phyloP scores from a whole-genome alignment of 129 eudicot species.

The Erigeron canadensis region DNA sequence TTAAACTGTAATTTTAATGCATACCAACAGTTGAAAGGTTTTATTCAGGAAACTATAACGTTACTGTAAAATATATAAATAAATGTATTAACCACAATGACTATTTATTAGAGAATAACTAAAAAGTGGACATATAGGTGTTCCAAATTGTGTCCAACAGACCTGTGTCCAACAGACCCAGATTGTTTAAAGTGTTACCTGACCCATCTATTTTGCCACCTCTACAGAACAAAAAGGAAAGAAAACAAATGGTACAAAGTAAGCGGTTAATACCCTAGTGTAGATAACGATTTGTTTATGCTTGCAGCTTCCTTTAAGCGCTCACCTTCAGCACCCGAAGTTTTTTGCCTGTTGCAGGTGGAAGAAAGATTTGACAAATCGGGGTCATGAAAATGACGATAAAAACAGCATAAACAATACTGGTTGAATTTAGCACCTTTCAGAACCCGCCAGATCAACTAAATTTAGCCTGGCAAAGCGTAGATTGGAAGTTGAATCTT shows the following conservation, averaged over 20 bases:
- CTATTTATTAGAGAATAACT: too few relatives aligned
- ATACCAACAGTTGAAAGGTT: slow-evolving; percentile 7
- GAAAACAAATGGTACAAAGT: slow-evolving; percentile 3
- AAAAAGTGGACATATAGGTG: too few relatives aligned
- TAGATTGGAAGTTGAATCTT: slow-evolving; percentile 72
- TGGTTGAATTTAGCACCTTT: slow-evolving; percentile 52
- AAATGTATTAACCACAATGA: too few relatives aligned
- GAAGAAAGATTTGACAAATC: slow-evolving; percentile 9
- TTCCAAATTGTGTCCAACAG: too few relatives aligned
- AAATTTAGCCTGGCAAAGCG: slow-evolving; percentile 91
- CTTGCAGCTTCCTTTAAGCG: slow-evolving; percentile 94
- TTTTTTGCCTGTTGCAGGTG: slow-evolving; percentile 63
- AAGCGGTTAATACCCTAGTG: slow-evolving; percentile 64
- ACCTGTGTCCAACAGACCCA: not conserved
- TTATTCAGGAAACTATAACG: not conserved
- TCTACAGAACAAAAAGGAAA: not conserved
- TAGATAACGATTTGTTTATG: slow-evolving; percentile 88
- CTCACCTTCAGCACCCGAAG: slow-evolving; percentile 99
- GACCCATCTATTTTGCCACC: slow-evolving; percentile 3
- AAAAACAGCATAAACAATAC: not conserved
- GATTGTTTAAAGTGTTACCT: not conserved
- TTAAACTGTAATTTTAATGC: not conserved
- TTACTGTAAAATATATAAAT: not conserved
- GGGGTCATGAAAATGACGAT: not conserved
- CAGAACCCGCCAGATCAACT: slow-evolving; percentile 98